Conservation (phyloP, 2,329 filamentous ascomycete species). For the Talaromyces sp. region DNA sequence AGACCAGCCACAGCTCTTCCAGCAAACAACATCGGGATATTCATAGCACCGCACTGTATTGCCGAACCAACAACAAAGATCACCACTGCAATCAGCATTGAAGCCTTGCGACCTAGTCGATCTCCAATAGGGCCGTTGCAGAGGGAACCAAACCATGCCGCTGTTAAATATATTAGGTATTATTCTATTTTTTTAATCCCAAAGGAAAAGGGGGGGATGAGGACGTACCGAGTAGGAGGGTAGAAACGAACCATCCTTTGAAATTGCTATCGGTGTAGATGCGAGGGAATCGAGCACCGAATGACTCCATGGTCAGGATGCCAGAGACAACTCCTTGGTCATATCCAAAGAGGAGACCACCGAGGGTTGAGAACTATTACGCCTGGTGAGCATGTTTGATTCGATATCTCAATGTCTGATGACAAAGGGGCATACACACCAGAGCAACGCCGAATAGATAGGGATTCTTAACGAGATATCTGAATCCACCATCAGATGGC, state of each 20-base stretch:
- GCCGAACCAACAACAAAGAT: conserved; percentile 51
- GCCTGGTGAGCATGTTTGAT: background rate
- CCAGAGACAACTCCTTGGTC: conserved; percentile 48
- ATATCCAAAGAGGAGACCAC: conserved; percentile 47
- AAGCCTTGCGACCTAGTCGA: conserved; percentile 48
- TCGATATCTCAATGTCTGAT: background rate
- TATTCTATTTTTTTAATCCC: background rate
- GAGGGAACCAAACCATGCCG: conserved; percentile 49
- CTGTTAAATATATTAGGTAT: conserved; percentile 19
- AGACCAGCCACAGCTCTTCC: conserved; percentile 44
- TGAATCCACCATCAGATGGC: conserved; percentile 22
- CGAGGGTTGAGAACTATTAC: conserved; percentile 36
- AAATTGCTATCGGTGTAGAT: conserved; percentile 43
- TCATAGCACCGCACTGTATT: conserved; percentile 42
- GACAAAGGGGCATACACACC: conserved; percentile 24
- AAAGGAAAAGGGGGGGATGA: background rate
- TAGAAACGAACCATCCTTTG: conserved; percentile 52
- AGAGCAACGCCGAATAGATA: conserved; percentile 44
- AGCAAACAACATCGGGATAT: conserved; percentile 38
- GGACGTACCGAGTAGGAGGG: conserved; percentile 39
- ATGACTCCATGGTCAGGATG: conserved; percentile 46
- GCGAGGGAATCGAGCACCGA: conserved; percentile 37
- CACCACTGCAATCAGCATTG: conserved; percentile 47
- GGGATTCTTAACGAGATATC: conserved; percentile 36
- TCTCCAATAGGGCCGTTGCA: conserved; percentile 47